These are phyloP conservation scores for Calonectria honghensis DNA, from an alignment of 2,329 filamentous ascomycete genomes.

Conservation along the genomic window DNA sequence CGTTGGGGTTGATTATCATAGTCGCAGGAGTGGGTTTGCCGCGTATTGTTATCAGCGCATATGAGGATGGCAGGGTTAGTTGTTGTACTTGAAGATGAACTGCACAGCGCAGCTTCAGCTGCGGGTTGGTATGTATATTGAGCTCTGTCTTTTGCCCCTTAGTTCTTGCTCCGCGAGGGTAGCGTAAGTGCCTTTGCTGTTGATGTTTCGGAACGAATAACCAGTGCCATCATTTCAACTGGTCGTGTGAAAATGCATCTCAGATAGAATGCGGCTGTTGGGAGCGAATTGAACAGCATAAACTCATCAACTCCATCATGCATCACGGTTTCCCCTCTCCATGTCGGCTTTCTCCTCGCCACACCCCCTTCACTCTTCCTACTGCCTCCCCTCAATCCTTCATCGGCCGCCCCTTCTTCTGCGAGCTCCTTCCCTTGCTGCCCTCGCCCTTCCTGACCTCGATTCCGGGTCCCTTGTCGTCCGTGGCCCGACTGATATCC, in stretches of 20 bases:
- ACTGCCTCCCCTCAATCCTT: conserved; percentile 33
- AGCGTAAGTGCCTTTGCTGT: neutral
- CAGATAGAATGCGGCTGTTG: neutral
- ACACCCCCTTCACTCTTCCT: neutral
- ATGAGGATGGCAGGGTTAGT: too few species aligned
- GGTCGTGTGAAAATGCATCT: too few species aligned
- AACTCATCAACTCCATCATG: neutral
- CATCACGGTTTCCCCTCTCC: neutral
- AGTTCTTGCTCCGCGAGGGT: neutral
- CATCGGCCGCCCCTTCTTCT: conserved; percentile 55
- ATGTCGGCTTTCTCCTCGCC: neutral
- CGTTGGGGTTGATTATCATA: neutral
- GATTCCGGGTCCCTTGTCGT: conserved; percentile 57
- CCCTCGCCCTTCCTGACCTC: conserved; percentile 60
- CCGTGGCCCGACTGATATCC: conserved; percentile 63
- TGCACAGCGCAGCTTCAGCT: too few species aligned
- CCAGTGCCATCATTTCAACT: neutral
- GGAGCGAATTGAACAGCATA: neutral
- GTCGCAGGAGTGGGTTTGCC: neutral
- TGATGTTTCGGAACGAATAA: neutral
- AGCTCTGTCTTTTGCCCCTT: neutral
- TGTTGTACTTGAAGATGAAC: too few species aligned
- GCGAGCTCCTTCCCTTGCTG: conserved; percentile 56
- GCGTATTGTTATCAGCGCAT: neutral
- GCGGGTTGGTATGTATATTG: neutral